These are phyloP conservation scores for Arxiozyma bovina DNA, from an alignment of 1,139 yeast species.

Conservation along the genomic window DNA sequence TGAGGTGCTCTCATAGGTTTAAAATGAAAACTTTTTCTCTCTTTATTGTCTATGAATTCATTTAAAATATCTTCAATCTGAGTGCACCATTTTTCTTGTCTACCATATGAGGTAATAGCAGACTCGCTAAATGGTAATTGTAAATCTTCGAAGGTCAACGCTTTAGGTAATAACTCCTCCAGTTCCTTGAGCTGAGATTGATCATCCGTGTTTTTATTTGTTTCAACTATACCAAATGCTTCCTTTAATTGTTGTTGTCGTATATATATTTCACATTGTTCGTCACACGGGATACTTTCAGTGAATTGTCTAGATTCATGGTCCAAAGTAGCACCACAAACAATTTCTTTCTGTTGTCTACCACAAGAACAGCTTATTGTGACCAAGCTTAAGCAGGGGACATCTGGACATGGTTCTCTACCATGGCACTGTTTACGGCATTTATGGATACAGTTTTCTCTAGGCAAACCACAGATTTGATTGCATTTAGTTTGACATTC, in stretches of 20 bases:
- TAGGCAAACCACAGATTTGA: slow-evolving; percentile 46
- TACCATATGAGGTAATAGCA: slow-evolving; percentile 37
- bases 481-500: slow-evolving; percentile 41
- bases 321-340: slow-evolving; percentile 46
- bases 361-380: slow-evolving; percentile 59
- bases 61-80: slow-evolving; percentile 49
- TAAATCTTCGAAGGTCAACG: slow-evolving; percentile 22
- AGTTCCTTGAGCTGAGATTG: slow-evolving; percentile 10
- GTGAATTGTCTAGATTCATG: slow-evolving; percentile 17
- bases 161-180: slow-evolving; percentile 9
- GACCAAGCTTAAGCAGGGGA: slow-evolving; percentile 46
- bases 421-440: slow-evolving; percentile 62
- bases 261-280: slow-evolving; percentile 52
- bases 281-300: slow-evolving; percentile 50
- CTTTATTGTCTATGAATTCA: slow-evolving; percentile 38
- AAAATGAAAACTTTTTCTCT: slow-evolving; percentile 42
- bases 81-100: slow-evolving; percentile 57
- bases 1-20: slow-evolving; percentile 66
- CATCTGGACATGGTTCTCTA: slow-evolving; percentile 43
- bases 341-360: slow-evolving; percentile 36
- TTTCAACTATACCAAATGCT: slow-evolving; percentile 41
- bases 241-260: slow-evolving; percentile 55
- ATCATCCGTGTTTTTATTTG: slow-evolving; percentile 11
- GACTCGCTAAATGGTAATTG: slow-evolving; percentile 37
- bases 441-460: slow-evolving; percentile 50